Base-by-base conservation (phyloP, 2,329 filamentous ascomycete genomes). In the Pseudogymnoascus sp. region DNA sequence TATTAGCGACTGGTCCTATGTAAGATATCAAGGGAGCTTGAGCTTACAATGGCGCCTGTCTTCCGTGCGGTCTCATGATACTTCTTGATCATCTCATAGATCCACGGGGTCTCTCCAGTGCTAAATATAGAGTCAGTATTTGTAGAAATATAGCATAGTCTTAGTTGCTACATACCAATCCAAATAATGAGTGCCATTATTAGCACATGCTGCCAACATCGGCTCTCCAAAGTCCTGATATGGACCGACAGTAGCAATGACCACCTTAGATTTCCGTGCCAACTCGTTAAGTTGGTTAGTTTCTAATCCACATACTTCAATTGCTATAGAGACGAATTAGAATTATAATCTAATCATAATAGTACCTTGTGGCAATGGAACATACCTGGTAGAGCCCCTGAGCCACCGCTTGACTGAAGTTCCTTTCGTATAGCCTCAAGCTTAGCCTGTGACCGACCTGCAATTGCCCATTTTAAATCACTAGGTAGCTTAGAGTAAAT, bases 401-500 rank as follows among this genome's bases (percentile, higher is more conserved):
- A 48, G 5, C 42, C n/a, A 13, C n/a, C 15, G 5, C n/a, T 27
- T n/a, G 42, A 48, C 42, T n/a, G 5, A n/a, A 48, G 12, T 17
- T 48, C 42, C 0, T 48, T 7, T 27, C 42, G 21, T n/a, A 97
- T 75, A 41, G 77, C 76, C 67, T 88, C 82, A 3, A 97, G 81
- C 74, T 96, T 96, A 58, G 80, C 77, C 55, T 81, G 77, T n/a
- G 90, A 92, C 25, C 92, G 88, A 31, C 92, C 92, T 55, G 91
- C 90, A 61, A 97, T 79, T 12, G 91, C 92, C 92, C 92, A 97
- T 78, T 85, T 91, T 65, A 96, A 74, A 72, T 91, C 84, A 17
- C 88, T 90, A 0, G 92, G 89, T 0, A 92, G 79, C 66, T 84
- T 77, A 12, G 80, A 81, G 60, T 85, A 80, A 69, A 96, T 87